Base-by-base conservation (phyloP, 164 flowering plant species). In the Hamamelis virginiana region DNA sequence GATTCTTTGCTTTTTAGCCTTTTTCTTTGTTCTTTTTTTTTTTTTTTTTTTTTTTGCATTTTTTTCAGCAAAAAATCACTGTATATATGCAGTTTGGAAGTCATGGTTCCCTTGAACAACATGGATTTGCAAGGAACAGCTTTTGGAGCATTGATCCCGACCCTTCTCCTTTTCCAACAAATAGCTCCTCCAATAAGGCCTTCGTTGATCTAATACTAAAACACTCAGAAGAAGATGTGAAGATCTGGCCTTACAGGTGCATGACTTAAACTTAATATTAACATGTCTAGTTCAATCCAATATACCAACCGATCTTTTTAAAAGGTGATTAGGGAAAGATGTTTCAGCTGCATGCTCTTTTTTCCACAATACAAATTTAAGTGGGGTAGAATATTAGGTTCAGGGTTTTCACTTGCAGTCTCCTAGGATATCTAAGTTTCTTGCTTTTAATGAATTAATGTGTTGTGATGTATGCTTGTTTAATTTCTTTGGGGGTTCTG, bases 81-180 rank as follows among this genome's bases (percentile, higher is more conserved):
- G 10, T 27, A 9, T 2, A 22, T 53, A 5, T 68, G 73, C 74
- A 80, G 85, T 80, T 80, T 71, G 60, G 60, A 38, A 74, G 38
- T 64, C 68, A 33, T 65, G 85, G 79, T 70, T 23, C 76, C 9
- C 75, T 76, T 64, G 81, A 76, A 25, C 68, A 45, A 57, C 85
- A 82, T 80, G 85, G 81, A 59, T 78, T 77, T 77, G 78, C 81
- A 21, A 77, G 85, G 71, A 77, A 64, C 62, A 75, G 75, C 65
- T 1, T 73, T 53, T 82, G 85, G 85, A 60, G 59, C 65, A 57
- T 75, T 25, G 85, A 82, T 68, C 62, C 22, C 46, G 73, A 74
- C 27, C 81, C 83, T 14, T 77, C 78, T n/a, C 77, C 76, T 8
- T 62, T 77, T 23, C 69, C 69, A 28, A 41, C 75, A 47, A 63